These are phyloP conservation scores for Cladosporium oxysporum DNA, from an alignment of 2,329 filamentous ascomycete genomes.

Conservation along the genomic window DNA sequence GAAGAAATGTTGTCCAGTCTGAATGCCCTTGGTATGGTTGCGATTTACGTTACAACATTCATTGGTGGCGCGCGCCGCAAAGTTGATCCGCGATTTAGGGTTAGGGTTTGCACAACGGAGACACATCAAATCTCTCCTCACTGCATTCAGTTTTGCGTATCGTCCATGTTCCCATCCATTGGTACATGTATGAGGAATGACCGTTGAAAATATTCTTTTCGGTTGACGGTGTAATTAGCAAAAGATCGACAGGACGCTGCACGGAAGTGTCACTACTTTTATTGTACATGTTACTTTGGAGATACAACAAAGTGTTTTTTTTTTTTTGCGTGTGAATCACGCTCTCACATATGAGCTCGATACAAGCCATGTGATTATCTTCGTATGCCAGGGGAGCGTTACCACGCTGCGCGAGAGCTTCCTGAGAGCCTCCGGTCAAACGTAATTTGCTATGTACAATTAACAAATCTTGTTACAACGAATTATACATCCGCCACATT, in stretches of 20 bases:
- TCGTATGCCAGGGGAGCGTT: no score
- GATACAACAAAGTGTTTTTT: background rate
- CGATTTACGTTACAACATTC: background rate
- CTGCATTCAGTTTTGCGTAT: no score
- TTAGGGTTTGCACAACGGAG: background rate
- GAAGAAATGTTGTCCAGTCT: background rate
- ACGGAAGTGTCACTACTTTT: background rate
- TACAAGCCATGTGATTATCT: background rate
- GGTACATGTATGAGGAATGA: background rate
- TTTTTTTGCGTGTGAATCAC: background rate
- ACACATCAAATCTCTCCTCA: no score
- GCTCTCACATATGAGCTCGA: background rate
- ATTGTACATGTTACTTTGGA: background rate
- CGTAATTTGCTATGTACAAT: background rate
- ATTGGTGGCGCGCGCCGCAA: background rate
- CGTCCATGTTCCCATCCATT: background rate
- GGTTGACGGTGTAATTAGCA: no score
- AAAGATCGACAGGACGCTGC: no score
- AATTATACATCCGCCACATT: background rate
- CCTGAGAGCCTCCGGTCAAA: background rate
- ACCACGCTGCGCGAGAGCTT: background rate
- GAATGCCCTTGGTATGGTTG: background rate
- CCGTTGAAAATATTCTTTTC: no score
- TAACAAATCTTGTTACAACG: background rate
- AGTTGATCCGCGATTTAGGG: background rate